A percentile compares a stretch with the other conserved stretches of the same genome.
Conservation (phyloP, 257 asterid genomes). For the Jaltomata sinuosa region DNA sequence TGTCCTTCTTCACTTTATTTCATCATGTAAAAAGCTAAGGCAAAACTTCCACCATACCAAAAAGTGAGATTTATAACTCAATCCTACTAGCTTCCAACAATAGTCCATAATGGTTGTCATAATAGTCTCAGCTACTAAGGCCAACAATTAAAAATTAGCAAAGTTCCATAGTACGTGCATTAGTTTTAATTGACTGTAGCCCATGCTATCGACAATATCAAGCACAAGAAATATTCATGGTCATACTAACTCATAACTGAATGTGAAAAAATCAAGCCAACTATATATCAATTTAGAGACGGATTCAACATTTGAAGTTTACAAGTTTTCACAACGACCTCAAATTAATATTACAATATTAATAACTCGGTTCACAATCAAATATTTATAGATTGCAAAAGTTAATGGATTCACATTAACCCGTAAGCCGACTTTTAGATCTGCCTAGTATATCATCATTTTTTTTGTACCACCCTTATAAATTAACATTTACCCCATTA, state of each 20-base stretch:
- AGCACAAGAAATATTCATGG: background rate
- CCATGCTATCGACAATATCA: background rate
- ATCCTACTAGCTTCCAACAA: background rate
- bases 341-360: no score
- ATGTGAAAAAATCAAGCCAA: background rate
- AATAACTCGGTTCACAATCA: no score
- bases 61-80: background rate
- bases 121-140: background rate
- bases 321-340: background rate
- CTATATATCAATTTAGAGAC: background rate
- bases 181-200: background rate
- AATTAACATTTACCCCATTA: background rate
- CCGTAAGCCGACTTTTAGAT: background rate
- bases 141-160: background rate
- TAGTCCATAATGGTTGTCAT: background rate
- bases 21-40: background rate
- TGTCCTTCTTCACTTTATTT: background rate
- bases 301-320: background rate
- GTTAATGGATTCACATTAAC: no score
- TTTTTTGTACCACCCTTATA: background rate
- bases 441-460: background rate
- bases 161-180: background rate
- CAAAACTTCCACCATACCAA: background rate
- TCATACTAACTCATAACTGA: background rate
- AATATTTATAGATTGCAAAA: no score